Percentiles rank a stretch among this genome's conserved stretches.
These are phyloP conservation scores for Asterochloris sp. DNA, from an alignment of 139 green algal genomes.

Conservation along the genomic window DNA sequence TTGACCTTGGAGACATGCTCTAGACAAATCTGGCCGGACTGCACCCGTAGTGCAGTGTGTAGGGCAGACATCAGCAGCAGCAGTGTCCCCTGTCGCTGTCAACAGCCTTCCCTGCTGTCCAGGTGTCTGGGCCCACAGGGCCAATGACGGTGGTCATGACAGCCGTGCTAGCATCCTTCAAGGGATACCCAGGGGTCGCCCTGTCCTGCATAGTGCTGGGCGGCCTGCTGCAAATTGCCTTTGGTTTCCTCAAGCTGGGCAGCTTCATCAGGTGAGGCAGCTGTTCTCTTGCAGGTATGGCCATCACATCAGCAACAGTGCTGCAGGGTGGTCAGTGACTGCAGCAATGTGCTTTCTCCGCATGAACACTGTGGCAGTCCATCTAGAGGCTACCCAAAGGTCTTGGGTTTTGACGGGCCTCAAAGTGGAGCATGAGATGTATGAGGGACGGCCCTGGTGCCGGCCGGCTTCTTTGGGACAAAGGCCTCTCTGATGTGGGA, in stretches of 20 bases:
- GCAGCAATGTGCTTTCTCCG: too few relatives aligned
- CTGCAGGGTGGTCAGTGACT: too few relatives aligned
- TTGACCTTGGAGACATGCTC: background rate
- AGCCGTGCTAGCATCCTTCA: constrained; percentile 9
- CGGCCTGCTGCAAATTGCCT: constrained; percentile 25
- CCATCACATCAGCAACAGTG: too few relatives aligned
- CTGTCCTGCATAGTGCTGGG: constrained; percentile 20
- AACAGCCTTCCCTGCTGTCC: background rate
- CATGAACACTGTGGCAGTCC: too few relatives aligned
- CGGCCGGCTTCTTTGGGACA: too few relatives aligned
- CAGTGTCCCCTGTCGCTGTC: background rate
- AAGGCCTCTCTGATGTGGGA: too few relatives aligned
- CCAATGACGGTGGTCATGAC: constrained; percentile 31
- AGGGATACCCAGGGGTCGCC: constrained; percentile 2
- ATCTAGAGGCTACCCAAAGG: too few relatives aligned
- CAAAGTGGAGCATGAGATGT: too few relatives aligned
- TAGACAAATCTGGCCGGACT: background rate
- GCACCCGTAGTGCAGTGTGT: background rate
- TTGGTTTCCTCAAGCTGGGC: constrained; percentile 24
- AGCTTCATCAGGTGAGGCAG: constrained; percentile 18
- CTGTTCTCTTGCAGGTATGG: too few relatives aligned
- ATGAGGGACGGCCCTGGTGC: too few relatives aligned
- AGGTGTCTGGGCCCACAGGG: constrained; percentile 26
- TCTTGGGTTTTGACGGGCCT: too few relatives aligned
- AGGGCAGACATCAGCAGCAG: background rate